Evolutionary conservation across 202 grass and related monocot genomes (phyloP), one percentile per base, ranked within the genome.

Genomic region (Panicum hallii): DNA sequence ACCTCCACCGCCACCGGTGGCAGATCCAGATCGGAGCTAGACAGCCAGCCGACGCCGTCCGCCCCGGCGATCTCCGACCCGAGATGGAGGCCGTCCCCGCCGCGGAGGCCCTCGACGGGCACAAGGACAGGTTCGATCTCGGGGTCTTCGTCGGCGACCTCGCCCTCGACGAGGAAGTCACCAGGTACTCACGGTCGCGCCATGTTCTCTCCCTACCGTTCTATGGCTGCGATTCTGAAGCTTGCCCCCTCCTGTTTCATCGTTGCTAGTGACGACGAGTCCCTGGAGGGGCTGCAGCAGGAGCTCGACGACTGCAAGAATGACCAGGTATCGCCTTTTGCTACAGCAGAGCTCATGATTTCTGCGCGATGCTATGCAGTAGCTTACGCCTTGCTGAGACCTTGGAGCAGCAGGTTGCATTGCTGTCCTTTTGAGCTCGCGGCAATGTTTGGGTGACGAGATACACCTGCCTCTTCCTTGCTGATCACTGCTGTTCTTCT

Each of bases 231-330:
- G 55, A 47, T 81, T 61, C 45, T 48, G 16, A 50, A 81, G 74
- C 50, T 82, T 62, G 78, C 15, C 3, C 32, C 50, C 50, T 65
- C 50, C 71, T 82, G 75, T 38, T 75, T 28, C 45, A 19, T 57
- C 69, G 48, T 57, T 78, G 79, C 53, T 12, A 99, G 97, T 80
- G 93, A 99, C 55, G 94, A 94, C 23, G 88, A 91, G 82, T 92
- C 90, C 79, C 78, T 99, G 84, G 91, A 96, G 50, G 93, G 96
- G 47, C 79, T 99, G 66, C 84, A 91, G 72, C 83, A 86, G 83
- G 96, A 99, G 92, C 93, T 99, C 19, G 90, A 99, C 63, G 87
- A 96, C 81, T 99, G 96, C 67, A 99, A 91, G 92, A 84, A 92
- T 87, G 91, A 96, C 66, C 62, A 94, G 83, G 96, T 94, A 79